These are phyloP conservation scores for Arthrinium puccinioides DNA, from an alignment of 2,329 filamentous ascomycete genomes.

Conservation along the genomic window DNA sequence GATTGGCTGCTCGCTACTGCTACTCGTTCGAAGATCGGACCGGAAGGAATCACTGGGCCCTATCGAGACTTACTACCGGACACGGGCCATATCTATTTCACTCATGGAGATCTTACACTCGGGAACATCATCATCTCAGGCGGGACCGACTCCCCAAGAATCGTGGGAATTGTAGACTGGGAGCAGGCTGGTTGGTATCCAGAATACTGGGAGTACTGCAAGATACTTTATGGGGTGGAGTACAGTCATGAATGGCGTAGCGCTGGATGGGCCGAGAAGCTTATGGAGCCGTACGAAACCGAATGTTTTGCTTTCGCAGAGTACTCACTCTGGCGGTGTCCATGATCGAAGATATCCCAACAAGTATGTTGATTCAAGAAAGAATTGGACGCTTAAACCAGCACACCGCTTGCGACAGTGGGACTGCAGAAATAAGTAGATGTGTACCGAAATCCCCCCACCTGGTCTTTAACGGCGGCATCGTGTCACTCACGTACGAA, in stretches of 20 bases:
- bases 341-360: too few species aligned
- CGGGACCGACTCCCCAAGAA: slow-evolving; percentile 8
- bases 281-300: slow-evolving; percentile 12
- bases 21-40: slow-evolving; percentile 9
- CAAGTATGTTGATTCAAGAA: too few species aligned
- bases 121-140: slow-evolving; percentile 17
- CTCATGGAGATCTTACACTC: slow-evolving; percentile 16
- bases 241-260: slow-evolving; percentile 10
- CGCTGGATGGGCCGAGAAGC: slow-evolving; percentile 12
- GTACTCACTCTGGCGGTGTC: too few species aligned
- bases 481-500: too few species aligned
- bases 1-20: slow-evolving; percentile 13
- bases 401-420: too few species aligned
- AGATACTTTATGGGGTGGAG: slow-evolving; percentile 13
- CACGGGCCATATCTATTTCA: slow-evolving; percentile 13
- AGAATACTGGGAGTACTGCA: slow-evolving; percentile 25
- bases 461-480: too few species aligned
- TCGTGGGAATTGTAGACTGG: slow-evolving; percentile 20
- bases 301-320: too few species aligned
- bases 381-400: too few species aligned
- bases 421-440: too few species aligned
- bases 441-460: too few species aligned
- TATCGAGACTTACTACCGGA: slow-evolving; percentile 11
- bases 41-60: slow-evolving; percentile 1
- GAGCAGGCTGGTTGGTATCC: slow-evolving; percentile 25